A percentile compares a stretch with the other conserved stretches of the same genome.
phyloP scores from a whole-genome alignment of 2,329 filamentous ascomycete genomes.

The Elsinoe australis region DNA sequence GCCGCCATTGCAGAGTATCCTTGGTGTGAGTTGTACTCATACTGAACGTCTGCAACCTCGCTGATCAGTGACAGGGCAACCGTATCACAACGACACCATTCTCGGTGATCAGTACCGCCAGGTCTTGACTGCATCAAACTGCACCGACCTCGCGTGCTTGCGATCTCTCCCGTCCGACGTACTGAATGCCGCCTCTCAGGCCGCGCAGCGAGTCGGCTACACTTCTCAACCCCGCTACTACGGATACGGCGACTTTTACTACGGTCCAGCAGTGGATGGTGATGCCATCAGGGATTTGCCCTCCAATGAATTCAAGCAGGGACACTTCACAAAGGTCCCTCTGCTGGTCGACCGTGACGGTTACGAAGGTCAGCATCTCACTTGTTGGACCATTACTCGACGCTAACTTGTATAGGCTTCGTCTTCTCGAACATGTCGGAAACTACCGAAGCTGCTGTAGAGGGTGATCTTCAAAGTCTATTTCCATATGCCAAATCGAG shows the following conservation, averaged over 20 bases:
- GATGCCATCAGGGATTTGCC: constrained; percentile 34
- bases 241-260: constrained; percentile 37
- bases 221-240: constrained; percentile 20
- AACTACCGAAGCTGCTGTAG: constrained; percentile 27
- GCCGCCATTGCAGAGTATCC: constrained; percentile 33
- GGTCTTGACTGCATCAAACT: constrained; percentile 27
- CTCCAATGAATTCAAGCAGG: constrained; percentile 28
- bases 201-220: constrained; percentile 23
- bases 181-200: constrained; percentile 23
- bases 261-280: constrained; percentile 36
- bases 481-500: constrained; percentile 32
- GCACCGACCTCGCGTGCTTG: constrained; percentile 28
- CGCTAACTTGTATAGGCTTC: constrained; percentile 20
- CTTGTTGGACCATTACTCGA: constrained; percentile 27
- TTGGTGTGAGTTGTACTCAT: constrained; percentile 15
- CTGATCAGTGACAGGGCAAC: constrained; percentile 21
- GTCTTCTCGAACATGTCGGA: constrained; percentile 30
- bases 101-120: constrained; percentile 28
- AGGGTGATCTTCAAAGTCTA: constrained; percentile 26
- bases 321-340: constrained; percentile 33
- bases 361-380: constrained; percentile 21
- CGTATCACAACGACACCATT: constrained; percentile 26
- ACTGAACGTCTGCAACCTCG: neutral
- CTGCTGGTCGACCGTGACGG: constrained; percentile 32
- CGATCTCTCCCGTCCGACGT: constrained; percentile 20